Evolutionary conservation across 2,329 filamentous ascomycete species (phyloP).

Genomic region (Ophiostoma ips): DNA sequence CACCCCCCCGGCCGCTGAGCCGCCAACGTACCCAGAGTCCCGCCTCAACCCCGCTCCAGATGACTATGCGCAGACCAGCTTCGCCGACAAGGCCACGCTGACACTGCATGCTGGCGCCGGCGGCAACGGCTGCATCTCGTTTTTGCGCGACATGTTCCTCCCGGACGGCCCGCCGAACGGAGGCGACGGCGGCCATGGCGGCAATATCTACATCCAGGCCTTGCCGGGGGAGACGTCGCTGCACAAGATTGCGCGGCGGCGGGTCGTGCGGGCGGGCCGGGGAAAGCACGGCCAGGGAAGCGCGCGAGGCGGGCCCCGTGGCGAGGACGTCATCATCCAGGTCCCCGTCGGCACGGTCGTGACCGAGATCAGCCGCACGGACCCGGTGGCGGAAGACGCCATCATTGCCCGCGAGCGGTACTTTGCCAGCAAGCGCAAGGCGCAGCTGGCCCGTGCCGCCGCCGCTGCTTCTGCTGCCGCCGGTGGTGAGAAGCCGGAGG

Average conservation of each 20-base stretch:
- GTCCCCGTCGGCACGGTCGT: constrained; percentile 90
- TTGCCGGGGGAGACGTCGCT: constrained; percentile 81
- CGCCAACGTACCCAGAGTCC: constrained; percentile 23
- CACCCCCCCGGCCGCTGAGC: constrained; percentile 10
- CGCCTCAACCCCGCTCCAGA: constrained; percentile 70
- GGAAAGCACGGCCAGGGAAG: constrained; percentile 71
- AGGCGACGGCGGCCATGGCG: constrained; percentile 83
- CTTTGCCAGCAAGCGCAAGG: constrained; percentile 4
- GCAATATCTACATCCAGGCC: constrained; percentile 88
- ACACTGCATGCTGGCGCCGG: constrained; percentile 67
- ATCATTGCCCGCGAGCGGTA: constrained; percentile 16
- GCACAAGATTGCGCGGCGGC: constrained; percentile 73
- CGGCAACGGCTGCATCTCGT: constrained; percentile 88
- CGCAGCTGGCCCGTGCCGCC: not conserved
- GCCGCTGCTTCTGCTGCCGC: constrained; percentile 2
- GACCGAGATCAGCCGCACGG: constrained; percentile 63
- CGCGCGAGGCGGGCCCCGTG: constrained; percentile 58
- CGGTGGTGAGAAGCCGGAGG: not conserved
- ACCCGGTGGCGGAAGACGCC: constrained; percentile 58
- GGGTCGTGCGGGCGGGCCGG: constrained; percentile 58
- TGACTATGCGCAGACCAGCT: constrained; percentile 71
- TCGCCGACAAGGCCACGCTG: constrained; percentile 73
- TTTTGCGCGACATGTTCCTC: constrained; percentile 80
- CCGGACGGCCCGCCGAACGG: constrained; percentile 85
- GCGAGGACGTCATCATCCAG: constrained; percentile 74